Evolutionary conservation across 768 basidiomycete genomes (phyloP), one percentile per base, ranked within the genome.

Genomic region (Tylopilus sp.): DNA sequence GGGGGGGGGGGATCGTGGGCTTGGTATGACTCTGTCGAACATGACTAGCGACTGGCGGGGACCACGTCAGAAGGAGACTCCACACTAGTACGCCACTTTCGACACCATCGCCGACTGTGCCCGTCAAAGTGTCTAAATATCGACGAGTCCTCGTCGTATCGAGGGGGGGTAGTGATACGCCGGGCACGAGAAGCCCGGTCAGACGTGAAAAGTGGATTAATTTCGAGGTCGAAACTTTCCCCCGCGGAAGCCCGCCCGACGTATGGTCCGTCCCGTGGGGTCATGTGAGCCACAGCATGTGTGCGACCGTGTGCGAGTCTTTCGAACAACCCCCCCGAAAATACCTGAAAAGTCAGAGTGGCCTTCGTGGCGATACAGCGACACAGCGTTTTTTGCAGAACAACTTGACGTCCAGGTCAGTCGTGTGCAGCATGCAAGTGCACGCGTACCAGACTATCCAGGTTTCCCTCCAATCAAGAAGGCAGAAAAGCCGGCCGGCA

Each of bases 231-330:
- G 7, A 13, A 11, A 24, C 11, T 17, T 26, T 17, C 30, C 21
- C 37, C 37, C 54, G 59, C 33, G 38, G 54, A 54, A 31, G 29
- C 17, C 25, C 34, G 17, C 38, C 30, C 40, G 43, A 58, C 33
- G 46, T 46, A 37, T 43, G 29, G 33, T 43, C 10, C 4, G 17
- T 41, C 17, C 25, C 22, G 38, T 11, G 28, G 4, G 29, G 46
- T 48, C 57, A 34, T 44, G 16, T 16, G n/a, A 37, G 21, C 31
- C 5, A 16, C 26, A 36, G 25, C 17, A 13, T 34, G 28, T 16
- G 30, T 16, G 37, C 9, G 28, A 43, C n/a, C 3, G 31, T 17
- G 36, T 29, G n/a, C n/a, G n/a, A n/a, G n/a, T n/a, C n/a, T 37
- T 34, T 31, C n/a, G 28, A 21, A 34, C 48, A 28, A 57, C 26